Base-by-base conservation (phyloP, 352 stramenopile species). In the Pythium graminicola region DNA sequence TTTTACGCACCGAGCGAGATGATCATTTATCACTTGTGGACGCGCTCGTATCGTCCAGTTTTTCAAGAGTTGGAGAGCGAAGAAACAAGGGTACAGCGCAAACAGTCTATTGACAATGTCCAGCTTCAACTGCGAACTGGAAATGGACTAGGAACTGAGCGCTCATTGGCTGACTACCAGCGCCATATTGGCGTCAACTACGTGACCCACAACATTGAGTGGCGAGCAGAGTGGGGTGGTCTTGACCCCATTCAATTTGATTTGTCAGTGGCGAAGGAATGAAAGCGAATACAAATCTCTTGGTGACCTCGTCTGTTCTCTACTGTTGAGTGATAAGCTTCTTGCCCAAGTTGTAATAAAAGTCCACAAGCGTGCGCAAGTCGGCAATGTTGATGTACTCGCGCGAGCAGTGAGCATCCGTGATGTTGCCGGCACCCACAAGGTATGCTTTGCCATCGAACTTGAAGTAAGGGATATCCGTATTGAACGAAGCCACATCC, bases 11-110 rank as follows among this genome's bases (percentile, higher is more conserved):
- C 91, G 16, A 62, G 64, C 1, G 59, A 86, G 50, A 62, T 68
- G 53, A 62, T 76, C 2, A 69, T 86, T 13, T 98, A 97, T 56
- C 93, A 98, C 49, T 69, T 96, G 36, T 98, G 91, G 90, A 85
- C 76, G 28, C 77, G 91, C 27, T 65, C 54, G 17, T 73, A 93
- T 50, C 76, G 85, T 24, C 77, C 69, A 14, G 76, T 79, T 24
- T 95, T 94, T 40, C 76, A 88, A 31, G 78, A 93, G 32, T 26
- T 88, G 16, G 73, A 85, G 45, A 72, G 54, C 27, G 55, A 71
- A 2, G 48, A 72, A 13, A 71, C 67, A 1, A 46, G 59, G 27
- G 2, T 14, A 1, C 65, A 51, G 26, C 70, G 72, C 14, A 32
- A 62, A 20, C 60, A 32, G 1, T 72, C 62, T 32, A 56, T 84